Evolutionary conservation across 495 filamentous ascomycete genomes (phyloP).

Genomic region (Penicillium manginii): DNA sequence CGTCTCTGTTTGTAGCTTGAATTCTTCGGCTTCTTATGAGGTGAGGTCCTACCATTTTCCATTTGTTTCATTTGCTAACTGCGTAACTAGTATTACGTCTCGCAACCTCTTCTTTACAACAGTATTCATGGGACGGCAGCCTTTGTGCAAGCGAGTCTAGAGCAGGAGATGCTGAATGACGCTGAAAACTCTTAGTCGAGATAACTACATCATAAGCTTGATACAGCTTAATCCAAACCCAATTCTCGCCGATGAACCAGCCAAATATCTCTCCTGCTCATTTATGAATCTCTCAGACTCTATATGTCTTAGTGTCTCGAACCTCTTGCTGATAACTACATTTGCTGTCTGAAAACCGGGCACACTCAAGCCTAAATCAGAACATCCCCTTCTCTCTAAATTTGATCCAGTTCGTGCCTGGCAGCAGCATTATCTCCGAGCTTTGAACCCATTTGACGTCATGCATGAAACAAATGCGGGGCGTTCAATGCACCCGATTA

Average conservation of each 20-base stretch:
- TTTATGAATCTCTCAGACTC: no score
- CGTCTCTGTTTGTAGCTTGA: slow-evolving; percentile 58
- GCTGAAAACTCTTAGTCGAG: not conserved
- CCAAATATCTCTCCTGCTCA: no score
- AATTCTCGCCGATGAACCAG: no score
- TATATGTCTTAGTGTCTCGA: no score
- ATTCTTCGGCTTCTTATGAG: slow-evolving; percentile 50
- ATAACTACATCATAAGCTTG: not conserved
- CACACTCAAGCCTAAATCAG: not conserved
- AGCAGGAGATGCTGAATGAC: slow-evolving; percentile 37
- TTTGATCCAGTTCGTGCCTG: no score
- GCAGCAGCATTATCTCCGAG: no score
- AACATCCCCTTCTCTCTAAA: no score
- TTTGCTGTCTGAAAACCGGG: no score
- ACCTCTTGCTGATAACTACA: no score
- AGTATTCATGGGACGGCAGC: slow-evolving; percentile 52
- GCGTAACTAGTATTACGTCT: slow-evolving; percentile 50
- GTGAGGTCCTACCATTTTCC: slow-evolving; percentile 34
- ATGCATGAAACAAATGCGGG: not conserved
- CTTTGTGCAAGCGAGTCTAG: slow-evolving; percentile 52
- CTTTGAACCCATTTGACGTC: not conserved
- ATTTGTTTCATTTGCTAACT: slow-evolving; percentile 9
- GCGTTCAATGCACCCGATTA: no score
- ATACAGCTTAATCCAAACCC: no score
- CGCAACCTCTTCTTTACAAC: slow-evolving; percentile 45